Evolutionary conservation across 805 yeast species (phyloP), one percentile per base, ranked within the genome.

Genomic region (Wickerhamiella sergipiensis): DNA sequence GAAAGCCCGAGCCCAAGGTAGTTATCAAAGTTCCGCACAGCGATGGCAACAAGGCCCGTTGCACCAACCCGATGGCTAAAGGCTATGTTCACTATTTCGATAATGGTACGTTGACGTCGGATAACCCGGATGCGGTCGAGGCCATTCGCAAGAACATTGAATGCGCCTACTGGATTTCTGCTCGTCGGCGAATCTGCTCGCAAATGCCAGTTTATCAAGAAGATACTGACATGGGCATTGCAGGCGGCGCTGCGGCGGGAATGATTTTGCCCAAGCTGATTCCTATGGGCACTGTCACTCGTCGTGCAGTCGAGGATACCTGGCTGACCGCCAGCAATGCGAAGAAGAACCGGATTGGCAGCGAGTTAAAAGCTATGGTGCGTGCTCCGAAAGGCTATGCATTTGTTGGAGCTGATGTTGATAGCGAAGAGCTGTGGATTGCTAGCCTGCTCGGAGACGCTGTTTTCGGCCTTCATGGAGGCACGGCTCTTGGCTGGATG

Each of bases 401-500:
- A 38, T 85, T 92, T 68, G 95, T 92, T 8, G 99, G 99, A 9
- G 99, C 99, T 0, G 99, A 92, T 71, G 99, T 92, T 8, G 99
- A 92, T 66, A 86, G 96, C 39, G 98, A 92, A 63, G 99, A 92
- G 63, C 72, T 92, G 43, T 92, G 99, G 99, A 92, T 92, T 57
- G 98, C 98, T 0, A 84, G 96, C 18, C 69, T 94, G 22, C 81
- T 90, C 31, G 97, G 98, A 2, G 99, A 92, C 64, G 81, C 97
- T 0, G 78, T 82, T 49, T 86, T 90, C 66, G 78, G 82, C 33
- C 70, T 85, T 22, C 99, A 92, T 65, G 99, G 98, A 6, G 94
- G 94, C 13, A 87, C 97, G 0, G 95, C 97, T 0, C 76, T 94
- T 50, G 97, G 97, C 0, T 94, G 98, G 98, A 94, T 92, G 99